Conservation (phyloP, 305 asterid genomes). For the Fraxinus dipetala region DNA sequence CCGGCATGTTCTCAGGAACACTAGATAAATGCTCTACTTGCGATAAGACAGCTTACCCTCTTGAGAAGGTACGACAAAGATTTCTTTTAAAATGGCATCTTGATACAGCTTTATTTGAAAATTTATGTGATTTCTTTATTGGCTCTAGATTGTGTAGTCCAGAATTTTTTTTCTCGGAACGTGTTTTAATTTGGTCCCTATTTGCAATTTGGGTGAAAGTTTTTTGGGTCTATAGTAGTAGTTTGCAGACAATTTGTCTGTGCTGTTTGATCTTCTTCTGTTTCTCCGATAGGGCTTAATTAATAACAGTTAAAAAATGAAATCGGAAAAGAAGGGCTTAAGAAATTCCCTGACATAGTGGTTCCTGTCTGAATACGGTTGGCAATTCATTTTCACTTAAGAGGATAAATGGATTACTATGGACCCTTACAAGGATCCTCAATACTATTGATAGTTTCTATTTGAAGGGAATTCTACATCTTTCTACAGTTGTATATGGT, state of each 20-base stretch:
- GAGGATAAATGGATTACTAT: neutral
- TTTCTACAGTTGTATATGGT: neutral
- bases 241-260: neutral
- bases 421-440: neutral
- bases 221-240: neutral
- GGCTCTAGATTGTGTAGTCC: neutral
- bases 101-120: neutral
- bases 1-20: neutral
- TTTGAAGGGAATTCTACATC: neutral
- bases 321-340: no score
- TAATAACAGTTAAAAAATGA: no score
- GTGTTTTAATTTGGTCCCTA: neutral
- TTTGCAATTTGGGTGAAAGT: neutral
- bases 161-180: neutral
- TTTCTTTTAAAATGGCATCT: neutral
- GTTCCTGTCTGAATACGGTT: no score
- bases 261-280: no score
- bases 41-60: neutral
- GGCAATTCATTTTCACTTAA: no score
- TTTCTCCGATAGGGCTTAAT: no score
- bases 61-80: neutral
- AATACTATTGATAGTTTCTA: neutral
- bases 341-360: no score
- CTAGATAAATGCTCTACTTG: neutral
- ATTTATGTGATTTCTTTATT: neutral